Conservation (phyloP, 1,284 basidiomycete genomes). For the Leccinum idahoense region DNA sequence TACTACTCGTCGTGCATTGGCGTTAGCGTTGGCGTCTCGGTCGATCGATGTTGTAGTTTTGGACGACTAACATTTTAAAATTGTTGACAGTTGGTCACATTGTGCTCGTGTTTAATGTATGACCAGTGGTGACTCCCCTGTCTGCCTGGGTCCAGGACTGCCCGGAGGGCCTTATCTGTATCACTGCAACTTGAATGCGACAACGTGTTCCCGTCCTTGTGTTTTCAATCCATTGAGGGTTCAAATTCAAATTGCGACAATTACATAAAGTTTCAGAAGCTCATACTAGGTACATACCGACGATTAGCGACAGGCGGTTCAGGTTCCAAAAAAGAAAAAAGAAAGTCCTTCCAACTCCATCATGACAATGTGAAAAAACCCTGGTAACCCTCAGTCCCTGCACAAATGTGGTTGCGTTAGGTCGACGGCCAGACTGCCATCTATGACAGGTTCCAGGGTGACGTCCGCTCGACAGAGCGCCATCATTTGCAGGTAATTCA, state of each 20-base stretch:
- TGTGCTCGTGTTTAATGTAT: too few relatives aligned
- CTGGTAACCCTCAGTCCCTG: slow-evolving; percentile 38
- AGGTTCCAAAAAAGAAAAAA: not conserved
- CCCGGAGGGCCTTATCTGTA: too few relatives aligned
- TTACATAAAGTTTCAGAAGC: not conserved
- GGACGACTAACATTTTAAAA: too few relatives aligned
- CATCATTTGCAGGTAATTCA: slow-evolving; percentile 33
- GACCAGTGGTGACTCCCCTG: too few relatives aligned
- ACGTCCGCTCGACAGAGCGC: slow-evolving; percentile 33
- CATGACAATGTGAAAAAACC: not conserved
- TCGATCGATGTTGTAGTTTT: too few relatives aligned
- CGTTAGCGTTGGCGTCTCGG: too few relatives aligned
- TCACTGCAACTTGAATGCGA: not conserved
- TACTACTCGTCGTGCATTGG: too few relatives aligned
- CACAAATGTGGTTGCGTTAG: slow-evolving; percentile 40
- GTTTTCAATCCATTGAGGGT: not conserved
- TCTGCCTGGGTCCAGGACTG: too few relatives aligned
- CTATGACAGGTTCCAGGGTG: slow-evolving; percentile 29
- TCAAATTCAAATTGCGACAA: not conserved
- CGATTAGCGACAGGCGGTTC: not conserved
- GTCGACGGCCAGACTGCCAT: slow-evolving; percentile 34
- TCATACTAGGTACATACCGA: too few relatives aligned
- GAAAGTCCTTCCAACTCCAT: not conserved
- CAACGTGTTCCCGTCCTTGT: not conserved
- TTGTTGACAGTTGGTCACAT: too few relatives aligned